These are phyloP conservation scores for Chlorella sp. DNA, from an alignment of 139 green algal species.

Conservation along the genomic window DNA sequence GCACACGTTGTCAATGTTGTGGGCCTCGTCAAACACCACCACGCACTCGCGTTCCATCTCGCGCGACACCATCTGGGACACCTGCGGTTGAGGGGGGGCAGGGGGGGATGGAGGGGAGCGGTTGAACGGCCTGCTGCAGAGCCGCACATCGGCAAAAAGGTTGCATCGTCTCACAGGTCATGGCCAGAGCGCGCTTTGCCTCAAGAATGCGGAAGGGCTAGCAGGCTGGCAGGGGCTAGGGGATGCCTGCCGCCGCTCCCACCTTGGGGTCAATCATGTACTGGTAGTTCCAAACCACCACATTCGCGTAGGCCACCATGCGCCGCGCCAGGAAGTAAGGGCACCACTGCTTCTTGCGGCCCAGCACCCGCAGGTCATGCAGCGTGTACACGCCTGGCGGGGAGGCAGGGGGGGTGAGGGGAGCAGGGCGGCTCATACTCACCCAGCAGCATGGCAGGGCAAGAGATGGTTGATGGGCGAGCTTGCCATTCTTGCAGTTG, in stretches of 20 bases:
- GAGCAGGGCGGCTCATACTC: neutral
- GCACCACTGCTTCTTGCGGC: constrained; percentile 93
- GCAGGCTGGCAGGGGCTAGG: no score
- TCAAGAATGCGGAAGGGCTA: no score
- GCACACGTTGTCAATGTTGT: constrained; percentile 99
- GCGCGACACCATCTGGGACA: constrained; percentile 90
- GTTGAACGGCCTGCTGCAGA: neutral
- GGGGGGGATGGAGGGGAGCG: neutral
- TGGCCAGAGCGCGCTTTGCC: no score
- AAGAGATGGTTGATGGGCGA: no score
- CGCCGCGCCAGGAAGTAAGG: constrained; percentile 98
- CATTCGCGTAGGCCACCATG: constrained; percentile 96
- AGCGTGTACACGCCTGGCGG: constrained; percentile 86
- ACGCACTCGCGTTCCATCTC: constrained; percentile 97
- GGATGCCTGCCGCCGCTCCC: no score
- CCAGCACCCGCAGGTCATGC: constrained; percentile 84
- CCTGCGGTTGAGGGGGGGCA: constrained; percentile 31
- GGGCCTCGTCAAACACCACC: constrained; percentile 99
- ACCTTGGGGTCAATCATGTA: constrained; percentile 99
- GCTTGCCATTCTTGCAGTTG: no score
- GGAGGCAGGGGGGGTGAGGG: neutral
- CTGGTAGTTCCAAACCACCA: constrained; percentile 98
- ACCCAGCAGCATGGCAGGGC: neutral
- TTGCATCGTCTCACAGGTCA: no score
- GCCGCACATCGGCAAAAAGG: no score